Evolutionary conservation across 164 flowering plant genomes (phyloP).

Genomic region (Houttuynia cordata): DNA sequence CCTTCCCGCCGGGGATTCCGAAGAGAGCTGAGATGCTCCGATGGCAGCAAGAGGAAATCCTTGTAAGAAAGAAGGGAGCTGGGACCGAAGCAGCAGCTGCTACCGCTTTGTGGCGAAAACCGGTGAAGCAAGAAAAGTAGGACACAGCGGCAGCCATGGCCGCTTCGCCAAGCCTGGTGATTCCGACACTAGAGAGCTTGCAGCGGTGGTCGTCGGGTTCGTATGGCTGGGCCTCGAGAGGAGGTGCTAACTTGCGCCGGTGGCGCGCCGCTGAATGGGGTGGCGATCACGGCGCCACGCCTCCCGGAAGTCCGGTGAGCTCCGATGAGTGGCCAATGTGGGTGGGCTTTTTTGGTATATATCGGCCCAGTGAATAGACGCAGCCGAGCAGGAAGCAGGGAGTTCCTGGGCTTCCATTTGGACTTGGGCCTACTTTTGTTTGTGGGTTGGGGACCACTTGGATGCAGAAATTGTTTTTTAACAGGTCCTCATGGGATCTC

Average conservation of each 20-base stretch:
- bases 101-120: slow-evolving; percentile 3
- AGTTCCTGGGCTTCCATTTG: too few species aligned
- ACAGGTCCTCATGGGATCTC: too few species aligned
- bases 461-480: too few species aligned
- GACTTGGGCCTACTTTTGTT: too few species aligned
- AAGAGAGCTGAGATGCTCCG: neutral
- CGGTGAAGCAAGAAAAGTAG: slow-evolving; percentile 2
- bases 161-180: neutral
- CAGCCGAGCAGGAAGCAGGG: too few species aligned
- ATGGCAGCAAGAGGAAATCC: neutral
- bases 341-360: too few species aligned
- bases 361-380: too few species aligned
- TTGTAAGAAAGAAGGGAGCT: slow-evolving; percentile 5
- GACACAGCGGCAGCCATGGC: slow-evolving; percentile 1
- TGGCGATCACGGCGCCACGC: slow-evolving; percentile 6
- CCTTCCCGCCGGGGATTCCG: slow-evolving; percentile 1
- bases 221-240: too few species aligned
- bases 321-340: neutral
- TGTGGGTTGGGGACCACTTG: too few species aligned
- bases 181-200: neutral
- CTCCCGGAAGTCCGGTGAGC: too few species aligned
- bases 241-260: neutral
- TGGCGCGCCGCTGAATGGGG: neutral
- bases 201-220: neutral
- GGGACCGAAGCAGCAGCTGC: slow-evolving; percentile 4